Percentiles rank a stretch among this genome's conserved stretches.
These are phyloP conservation scores for Russula virescens DNA, from an alignment of 768 basidiomycete genomes.

Conservation along the genomic window DNA sequence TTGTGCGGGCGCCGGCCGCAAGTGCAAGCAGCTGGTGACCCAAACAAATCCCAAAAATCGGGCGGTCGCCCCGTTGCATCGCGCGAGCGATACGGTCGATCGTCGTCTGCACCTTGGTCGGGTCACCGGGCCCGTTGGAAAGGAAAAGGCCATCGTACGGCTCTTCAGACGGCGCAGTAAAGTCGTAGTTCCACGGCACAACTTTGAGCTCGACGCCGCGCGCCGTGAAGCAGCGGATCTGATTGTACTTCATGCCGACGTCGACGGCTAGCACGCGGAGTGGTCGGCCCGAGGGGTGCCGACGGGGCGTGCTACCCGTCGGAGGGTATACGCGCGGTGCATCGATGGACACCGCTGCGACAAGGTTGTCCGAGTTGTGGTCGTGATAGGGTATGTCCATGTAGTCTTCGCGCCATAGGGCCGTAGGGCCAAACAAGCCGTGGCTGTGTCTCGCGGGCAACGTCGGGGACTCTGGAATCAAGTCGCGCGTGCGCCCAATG, in stretches of 20 bases:
- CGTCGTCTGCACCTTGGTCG: slow-evolving; percentile 72
- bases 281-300: slow-evolving; percentile 71
- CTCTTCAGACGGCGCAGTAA: slow-evolving; percentile 61
- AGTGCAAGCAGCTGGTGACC: slow-evolving; percentile 96
- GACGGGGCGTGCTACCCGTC: slow-evolving; percentile 37
- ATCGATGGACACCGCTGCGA: slow-evolving; percentile 77
- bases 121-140: slow-evolving; percentile 98
- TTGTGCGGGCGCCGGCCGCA: slow-evolving; percentile 88
- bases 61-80: slow-evolving; percentile 67
- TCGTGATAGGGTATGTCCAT: slow-evolving; percentile 78
- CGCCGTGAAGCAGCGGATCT: slow-evolving; percentile 90
- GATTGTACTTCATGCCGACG: slow-evolving; percentile 99
- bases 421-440: slow-evolving; percentile 28
- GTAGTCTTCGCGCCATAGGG: slow-evolving; percentile 80
- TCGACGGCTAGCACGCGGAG: slow-evolving; percentile 88
- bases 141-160: slow-evolving; percentile 93
- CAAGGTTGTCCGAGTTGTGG: slow-evolving; percentile 86
- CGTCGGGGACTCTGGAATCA: slow-evolving; percentile 35
- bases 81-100: slow-evolving; percentile 60
- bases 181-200: slow-evolving; percentile 96
- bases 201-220: slow-evolving; percentile 96
- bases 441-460: slow-evolving; percentile 52
- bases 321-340: slow-evolving; percentile 66
- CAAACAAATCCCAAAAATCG: slow-evolving; percentile 97
- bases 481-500: slow-evolving; percentile 34